These are phyloP conservation scores for Ascoidea asiatica DNA, from an alignment of 805 yeast genomes.

Conservation along the genomic window DNA sequence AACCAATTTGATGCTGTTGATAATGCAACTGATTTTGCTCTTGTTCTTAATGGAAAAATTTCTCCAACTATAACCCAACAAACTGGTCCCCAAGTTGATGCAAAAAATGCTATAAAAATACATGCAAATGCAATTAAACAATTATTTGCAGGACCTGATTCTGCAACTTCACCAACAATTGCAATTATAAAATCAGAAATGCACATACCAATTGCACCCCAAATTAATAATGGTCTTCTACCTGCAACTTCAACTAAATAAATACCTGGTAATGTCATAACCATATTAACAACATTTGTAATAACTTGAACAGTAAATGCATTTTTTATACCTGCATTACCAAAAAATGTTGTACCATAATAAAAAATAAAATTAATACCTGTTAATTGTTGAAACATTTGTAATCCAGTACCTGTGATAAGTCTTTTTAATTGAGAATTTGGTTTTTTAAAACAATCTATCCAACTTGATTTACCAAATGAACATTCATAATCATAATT, in stretches of 20 bases:
- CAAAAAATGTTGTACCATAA: slow-evolving; percentile 53
- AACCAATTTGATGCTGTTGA: slow-evolving; percentile 72
- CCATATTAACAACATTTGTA: slow-evolving; percentile 39
- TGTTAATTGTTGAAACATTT: slow-evolving; percentile 50
- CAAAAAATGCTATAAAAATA: slow-evolving; percentile 56
- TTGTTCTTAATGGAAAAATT: slow-evolving; percentile 54
- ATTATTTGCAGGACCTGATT: slow-evolving; percentile 20
- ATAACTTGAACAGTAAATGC: slow-evolving; percentile 38
- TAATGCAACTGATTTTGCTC: slow-evolving; percentile 61
- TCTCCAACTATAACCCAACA: slow-evolving; percentile 56
- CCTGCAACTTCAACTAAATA: slow-evolving; percentile 28
- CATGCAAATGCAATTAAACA: slow-evolving; percentile 17
- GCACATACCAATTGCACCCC: slow-evolving; percentile 30
- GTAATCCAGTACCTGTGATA: slow-evolving; percentile 28
- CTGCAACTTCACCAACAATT: slow-evolving; percentile 20
- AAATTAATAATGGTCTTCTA: slow-evolving; percentile 23
- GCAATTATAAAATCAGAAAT: slow-evolving; percentile 24
- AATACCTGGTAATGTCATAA: slow-evolving; percentile 31
- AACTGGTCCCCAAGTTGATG: slow-evolving; percentile 76
- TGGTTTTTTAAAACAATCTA: slow-evolving; percentile 22
- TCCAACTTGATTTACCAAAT: slow-evolving; percentile 11
- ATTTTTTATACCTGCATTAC: slow-evolving; percentile 28
- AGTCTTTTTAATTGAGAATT: slow-evolving; percentile 29
- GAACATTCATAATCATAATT: slow-evolving; percentile 28
- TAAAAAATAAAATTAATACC: slow-evolving; percentile 65